Evolutionary conservation across 148 eudicot species (phyloP).

Genomic region (Euryodendron excelsum): DNA sequence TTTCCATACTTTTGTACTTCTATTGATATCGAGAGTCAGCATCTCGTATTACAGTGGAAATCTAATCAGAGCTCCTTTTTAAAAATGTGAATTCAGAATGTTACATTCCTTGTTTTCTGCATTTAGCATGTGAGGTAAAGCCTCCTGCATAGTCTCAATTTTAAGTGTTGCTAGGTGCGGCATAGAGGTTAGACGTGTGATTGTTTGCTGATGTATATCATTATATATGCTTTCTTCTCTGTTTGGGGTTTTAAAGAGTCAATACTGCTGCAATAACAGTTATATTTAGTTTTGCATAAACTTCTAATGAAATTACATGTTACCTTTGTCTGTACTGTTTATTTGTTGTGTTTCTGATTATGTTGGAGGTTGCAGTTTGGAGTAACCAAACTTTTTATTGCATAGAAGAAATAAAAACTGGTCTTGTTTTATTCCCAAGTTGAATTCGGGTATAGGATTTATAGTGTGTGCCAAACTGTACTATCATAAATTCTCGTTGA

Average conservation of each 20-base stretch:
- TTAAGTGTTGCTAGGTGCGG: neutral
- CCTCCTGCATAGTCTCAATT: neutral
- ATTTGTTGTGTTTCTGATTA: neutral
- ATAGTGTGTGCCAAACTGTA: neutral
- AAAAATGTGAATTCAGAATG: conserved; percentile 14
- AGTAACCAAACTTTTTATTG: neutral
- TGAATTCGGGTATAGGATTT: neutral
- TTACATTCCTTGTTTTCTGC: neutral
- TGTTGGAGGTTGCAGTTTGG: neutral
- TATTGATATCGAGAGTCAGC: neutral
- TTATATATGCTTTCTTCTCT: neutral
- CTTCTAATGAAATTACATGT: neutral
- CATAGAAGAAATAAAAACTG: neutral
- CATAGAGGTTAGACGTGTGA: neutral
- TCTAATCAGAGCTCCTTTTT: neutral
- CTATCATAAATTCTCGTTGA: neutral
- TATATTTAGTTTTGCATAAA: neutral
- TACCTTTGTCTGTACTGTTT: neutral
- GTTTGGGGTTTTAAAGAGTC: neutral
- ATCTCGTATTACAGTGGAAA: neutral
- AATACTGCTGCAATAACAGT: neutral
- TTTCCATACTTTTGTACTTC: neutral
- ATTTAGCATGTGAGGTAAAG: neutral
- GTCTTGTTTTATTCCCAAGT: neutral
- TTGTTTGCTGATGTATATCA: neutral